Conservation (phyloP, 352 stramenopile species). For the Globisporangium parvum region DNA sequence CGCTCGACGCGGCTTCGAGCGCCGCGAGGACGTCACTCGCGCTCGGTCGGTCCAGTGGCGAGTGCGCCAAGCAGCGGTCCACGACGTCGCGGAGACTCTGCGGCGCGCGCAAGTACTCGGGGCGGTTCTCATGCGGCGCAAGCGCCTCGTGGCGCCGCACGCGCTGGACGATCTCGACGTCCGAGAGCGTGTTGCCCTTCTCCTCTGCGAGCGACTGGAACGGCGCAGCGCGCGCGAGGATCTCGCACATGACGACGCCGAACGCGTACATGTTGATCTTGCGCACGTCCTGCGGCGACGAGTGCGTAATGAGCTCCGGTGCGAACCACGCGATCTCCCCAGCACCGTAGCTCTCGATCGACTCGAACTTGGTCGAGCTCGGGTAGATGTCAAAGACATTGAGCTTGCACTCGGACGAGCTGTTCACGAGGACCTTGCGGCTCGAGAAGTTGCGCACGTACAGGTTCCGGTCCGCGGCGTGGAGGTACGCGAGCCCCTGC, state of each 20-base stretch:
- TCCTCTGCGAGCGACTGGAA: conserved; percentile 40
- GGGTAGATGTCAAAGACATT: conserved; percentile 54
- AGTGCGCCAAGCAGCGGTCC: conserved; percentile 43
- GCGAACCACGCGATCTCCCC: conserved; percentile 43
- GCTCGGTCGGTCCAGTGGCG: conserved; percentile 45
- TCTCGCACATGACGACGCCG: conserved; percentile 53
- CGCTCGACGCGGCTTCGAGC: conserved; percentile 20
- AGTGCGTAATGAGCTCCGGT: conserved; percentile 45
- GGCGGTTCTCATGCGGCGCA: conserved; percentile 36
- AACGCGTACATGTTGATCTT: conserved; percentile 57
- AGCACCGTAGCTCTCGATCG: conserved; percentile 29
- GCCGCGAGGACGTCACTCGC: conserved; percentile 33
- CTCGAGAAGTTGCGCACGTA: conserved; percentile 45
- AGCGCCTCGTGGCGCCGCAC: conserved; percentile 30
- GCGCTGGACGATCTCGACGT: conserved; percentile 40
- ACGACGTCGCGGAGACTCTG: conserved; percentile 31
- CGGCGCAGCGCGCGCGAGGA: conserved; percentile 41
- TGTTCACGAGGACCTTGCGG: conserved; percentile 53
- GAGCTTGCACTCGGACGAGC: conserved; percentile 38
- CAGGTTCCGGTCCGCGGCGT: conserved; percentile 40
- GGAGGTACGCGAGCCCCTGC: conserved; percentile 51
- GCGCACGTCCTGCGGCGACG: conserved; percentile 37
- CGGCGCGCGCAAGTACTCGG: conserved; percentile 31
- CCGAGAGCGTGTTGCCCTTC: conserved; percentile 44
- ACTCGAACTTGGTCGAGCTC: conserved; percentile 21